Conservation (phyloP, 768 basidiomycete species). For the Suillus subalutaceus region DNA sequence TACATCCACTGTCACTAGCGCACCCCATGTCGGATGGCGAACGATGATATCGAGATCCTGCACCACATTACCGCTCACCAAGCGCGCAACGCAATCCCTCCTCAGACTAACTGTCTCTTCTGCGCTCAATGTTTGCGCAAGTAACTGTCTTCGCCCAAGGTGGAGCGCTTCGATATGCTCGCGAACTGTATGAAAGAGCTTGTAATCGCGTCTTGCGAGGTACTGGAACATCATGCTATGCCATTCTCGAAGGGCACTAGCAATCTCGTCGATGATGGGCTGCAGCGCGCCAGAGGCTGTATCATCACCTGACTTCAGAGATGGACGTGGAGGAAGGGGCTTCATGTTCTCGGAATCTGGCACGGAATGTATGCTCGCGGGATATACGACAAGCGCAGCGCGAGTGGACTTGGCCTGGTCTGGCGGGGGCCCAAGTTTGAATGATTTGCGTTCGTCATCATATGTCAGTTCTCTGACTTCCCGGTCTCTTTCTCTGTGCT, state of each 20-base stretch:
- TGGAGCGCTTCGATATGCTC: slow-evolving; percentile 92
- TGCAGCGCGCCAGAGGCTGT: slow-evolving; percentile 81
- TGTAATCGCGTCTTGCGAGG: slow-evolving; percentile 86
- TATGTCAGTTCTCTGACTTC: slow-evolving; percentile 60
- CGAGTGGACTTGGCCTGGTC: slow-evolving; percentile 76
- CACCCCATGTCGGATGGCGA: slow-evolving; percentile 91
- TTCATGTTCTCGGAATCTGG: slow-evolving; percentile 69
- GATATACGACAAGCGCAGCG: slow-evolving; percentile 72
- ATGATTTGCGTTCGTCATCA: slow-evolving; percentile 54
- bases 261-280: slow-evolving; percentile 96
- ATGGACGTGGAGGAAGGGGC: slow-evolving; percentile 86
- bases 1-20: slow-evolving; percentile 86
- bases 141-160: slow-evolving; percentile 86
- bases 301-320: slow-evolving; percentile 94
- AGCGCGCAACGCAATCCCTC: slow-evolving; percentile 82
- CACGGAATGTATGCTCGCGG: slow-evolving; percentile 73
- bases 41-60: slow-evolving; percentile 96
- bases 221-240: slow-evolving; percentile 90
- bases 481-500: slow-evolving; percentile 52
- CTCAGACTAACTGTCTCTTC: slow-evolving; percentile 86
- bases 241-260: slow-evolving; percentile 96
- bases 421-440: slow-evolving; percentile 72
- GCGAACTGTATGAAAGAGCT: slow-evolving; percentile 81
- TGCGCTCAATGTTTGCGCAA: slow-evolving; percentile 82
- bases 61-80: slow-evolving; percentile 88